phyloP scores from a whole-genome alignment of 2,329 filamentous ascomycete genomes.

The Colletotrichum ledebouriae region DNA sequence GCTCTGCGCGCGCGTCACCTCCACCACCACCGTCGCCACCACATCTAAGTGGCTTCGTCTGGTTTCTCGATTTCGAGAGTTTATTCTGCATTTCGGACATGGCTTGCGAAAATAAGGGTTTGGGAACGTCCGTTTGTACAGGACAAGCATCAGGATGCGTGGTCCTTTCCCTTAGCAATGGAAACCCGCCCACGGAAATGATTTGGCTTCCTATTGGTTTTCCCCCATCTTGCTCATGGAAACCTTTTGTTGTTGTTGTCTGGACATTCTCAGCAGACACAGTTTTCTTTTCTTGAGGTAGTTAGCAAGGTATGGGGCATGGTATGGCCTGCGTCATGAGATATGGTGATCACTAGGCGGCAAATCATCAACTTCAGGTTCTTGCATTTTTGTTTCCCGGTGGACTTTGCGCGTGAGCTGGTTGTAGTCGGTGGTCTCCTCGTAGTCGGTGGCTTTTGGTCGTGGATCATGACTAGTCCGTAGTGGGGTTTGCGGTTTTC shows the following conservation, averaged over 20 bases:
- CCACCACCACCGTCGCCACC: slow-evolving; percentile 56
- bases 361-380: slow-evolving; percentile 36
- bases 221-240: slow-evolving; percentile 38
- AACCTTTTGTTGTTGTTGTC: slow-evolving; percentile 32
- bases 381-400: slow-evolving; percentile 27
- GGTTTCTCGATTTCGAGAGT: slow-evolving; percentile 20
- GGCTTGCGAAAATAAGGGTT: slow-evolving; percentile 27
- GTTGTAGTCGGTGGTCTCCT: slow-evolving; percentile 14
- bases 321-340: slow-evolving; percentile 39
- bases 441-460: slow-evolving; percentile 1
- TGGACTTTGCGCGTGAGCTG: slow-evolving; percentile 29
- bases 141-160: slow-evolving; percentile 38
- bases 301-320: slow-evolving; percentile 35
- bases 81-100: slow-evolving; percentile 18
- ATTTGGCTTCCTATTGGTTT: slow-evolving; percentile 40
- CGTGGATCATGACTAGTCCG: too few species aligned
- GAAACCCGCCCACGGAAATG: slow-evolving; percentile 32
- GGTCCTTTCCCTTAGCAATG: slow-evolving; percentile 24
- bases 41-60: slow-evolving; percentile 30
- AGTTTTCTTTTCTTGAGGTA: slow-evolving; percentile 37
- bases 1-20: slow-evolving; percentile 48
- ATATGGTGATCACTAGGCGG: slow-evolving; percentile 40
- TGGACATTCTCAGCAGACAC: slow-evolving; percentile 38
- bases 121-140: slow-evolving; percentile 23
- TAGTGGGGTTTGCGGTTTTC: slow-evolving; percentile 9